Evolutionary conservation across 176 grass and related monocot genomes (phyloP).

Genomic region (Canna indica): DNA sequence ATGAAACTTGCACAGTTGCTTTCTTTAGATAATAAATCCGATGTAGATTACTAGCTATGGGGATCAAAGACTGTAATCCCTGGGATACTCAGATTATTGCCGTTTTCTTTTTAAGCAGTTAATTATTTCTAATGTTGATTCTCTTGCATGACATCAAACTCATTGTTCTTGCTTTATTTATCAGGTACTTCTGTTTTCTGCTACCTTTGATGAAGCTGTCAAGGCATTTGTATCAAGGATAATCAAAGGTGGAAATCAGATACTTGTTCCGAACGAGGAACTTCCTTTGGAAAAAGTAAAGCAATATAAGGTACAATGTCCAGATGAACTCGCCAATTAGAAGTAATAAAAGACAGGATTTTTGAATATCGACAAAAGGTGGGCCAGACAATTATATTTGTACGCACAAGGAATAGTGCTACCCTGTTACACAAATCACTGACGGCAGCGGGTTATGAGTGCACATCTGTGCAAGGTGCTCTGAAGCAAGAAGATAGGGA

Average conservation of each 20-base stretch:
- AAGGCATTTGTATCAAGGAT: slow-evolving; percentile 83
- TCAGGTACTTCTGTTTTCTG: slow-evolving; percentile 95
- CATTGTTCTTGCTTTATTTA: not conserved
- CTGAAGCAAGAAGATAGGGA: slow-evolving; percentile 75
- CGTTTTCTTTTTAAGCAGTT: too few species aligned
- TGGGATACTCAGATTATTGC: slow-evolving; percentile 5
- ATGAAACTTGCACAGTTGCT: too few species aligned
- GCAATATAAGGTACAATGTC: slow-evolving; percentile 80
- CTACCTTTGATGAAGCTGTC: slow-evolving; percentile 80
- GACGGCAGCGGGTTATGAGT: slow-evolving; percentile 71
- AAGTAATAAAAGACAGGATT: slow-evolving; percentile 81
- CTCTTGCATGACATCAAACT: too few species aligned
- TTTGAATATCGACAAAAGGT: slow-evolving; percentile 90
- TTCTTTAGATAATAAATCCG: too few species aligned
- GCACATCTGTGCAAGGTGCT: slow-evolving; percentile 84
- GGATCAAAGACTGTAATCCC: not conserved
- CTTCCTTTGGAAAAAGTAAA: slow-evolving; percentile 89
- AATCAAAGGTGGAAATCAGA: slow-evolving; percentile 68
- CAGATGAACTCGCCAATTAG: slow-evolving; percentile 66
- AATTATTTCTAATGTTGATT: too few species aligned
- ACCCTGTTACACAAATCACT: slow-evolving; percentile 60
- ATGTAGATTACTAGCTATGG: too few species aligned
- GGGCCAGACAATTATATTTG: slow-evolving; percentile 95
- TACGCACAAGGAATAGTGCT: slow-evolving; percentile 58
- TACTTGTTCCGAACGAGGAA: slow-evolving; percentile 92